A percentile compares a stretch with the other conserved stretches of the same genome.
Conservation (phyloP, 495 filamentous ascomycete species). For the Penicilliopsis zonata region DNA sequence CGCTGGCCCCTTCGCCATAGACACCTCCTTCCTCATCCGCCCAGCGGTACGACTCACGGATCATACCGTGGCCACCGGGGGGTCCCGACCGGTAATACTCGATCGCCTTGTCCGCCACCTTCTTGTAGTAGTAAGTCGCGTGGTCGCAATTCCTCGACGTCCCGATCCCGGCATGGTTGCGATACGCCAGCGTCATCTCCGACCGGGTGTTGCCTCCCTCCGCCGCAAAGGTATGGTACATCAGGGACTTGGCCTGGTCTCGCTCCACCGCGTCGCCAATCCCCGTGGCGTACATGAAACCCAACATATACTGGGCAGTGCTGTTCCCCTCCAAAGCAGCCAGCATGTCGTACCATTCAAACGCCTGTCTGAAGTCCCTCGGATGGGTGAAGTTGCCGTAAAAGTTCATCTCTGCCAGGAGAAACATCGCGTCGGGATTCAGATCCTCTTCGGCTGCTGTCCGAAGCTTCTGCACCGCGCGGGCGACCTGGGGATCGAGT, state of each 20-base stretch:
- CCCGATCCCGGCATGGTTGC: conserved; percentile 77
- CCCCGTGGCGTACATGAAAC: conserved; percentile 92
- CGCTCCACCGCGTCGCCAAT: conserved; percentile 70
- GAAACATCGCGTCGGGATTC: conserved; percentile 79
- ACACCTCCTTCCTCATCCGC: conserved; percentile 87
- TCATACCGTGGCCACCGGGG: conserved; percentile 72
- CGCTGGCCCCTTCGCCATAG: conserved; percentile 89
- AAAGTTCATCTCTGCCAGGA: conserved; percentile 92
- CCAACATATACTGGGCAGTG: conserved; percentile 90
- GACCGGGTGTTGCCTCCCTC: conserved; percentile 70
- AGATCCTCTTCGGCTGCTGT: conserved; percentile 55
- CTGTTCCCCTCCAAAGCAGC: conserved; percentile 71
- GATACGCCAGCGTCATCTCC: conserved; percentile 88
- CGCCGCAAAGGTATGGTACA: conserved; percentile 93
- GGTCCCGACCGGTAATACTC: conserved; percentile 76
- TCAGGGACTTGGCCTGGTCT: conserved; percentile 83
- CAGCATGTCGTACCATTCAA: conserved; percentile 67
- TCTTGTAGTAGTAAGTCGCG: conserved; percentile 80
- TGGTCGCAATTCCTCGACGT: conserved; percentile 76
- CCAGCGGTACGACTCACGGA: conserved; percentile 58
- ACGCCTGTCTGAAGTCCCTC: conserved; percentile 69
- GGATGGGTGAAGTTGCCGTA: conserved; percentile 91
- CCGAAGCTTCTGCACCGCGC: conserved; percentile 62
- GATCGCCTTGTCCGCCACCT: conserved; percentile 88
- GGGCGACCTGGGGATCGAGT: conserved; percentile 17